A percentile compares a stretch with the other conserved stretches of the same genome.
phyloP scores from a whole-genome alignment of 345 rosid species.

The Gossypium thurberi region DNA sequence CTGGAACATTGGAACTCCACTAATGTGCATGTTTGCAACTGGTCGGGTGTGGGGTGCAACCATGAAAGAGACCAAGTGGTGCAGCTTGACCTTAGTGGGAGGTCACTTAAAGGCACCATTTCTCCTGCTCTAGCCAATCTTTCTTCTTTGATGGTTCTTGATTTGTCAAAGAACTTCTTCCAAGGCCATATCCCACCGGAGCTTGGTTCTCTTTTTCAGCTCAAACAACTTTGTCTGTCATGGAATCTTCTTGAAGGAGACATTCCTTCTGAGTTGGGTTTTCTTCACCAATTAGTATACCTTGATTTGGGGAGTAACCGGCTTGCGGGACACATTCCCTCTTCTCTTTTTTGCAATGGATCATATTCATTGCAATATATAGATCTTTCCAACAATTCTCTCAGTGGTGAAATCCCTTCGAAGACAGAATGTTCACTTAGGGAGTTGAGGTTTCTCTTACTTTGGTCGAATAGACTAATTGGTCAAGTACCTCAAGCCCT shows the following conservation, averaged over 20 bases:
- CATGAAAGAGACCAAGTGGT: conserved; percentile 32
- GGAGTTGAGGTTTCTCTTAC: conserved; percentile 55
- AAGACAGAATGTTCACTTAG: conserved; percentile 40
- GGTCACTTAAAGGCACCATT: conserved; percentile 53
- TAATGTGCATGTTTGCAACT: conserved; percentile 50
- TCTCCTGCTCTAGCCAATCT: conserved; percentile 56
- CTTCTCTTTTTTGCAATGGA: conserved; percentile 52
- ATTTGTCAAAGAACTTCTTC: conserved; percentile 68
- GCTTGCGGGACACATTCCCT: conserved; percentile 52
- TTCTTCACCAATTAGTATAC: conserved; percentile 40
- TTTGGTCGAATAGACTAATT: conserved; percentile 68
- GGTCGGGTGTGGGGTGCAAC: conserved; percentile 72
- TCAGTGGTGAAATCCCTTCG: conserved; percentile 55
- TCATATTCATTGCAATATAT: conserved; percentile 50
- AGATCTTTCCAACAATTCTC: conserved; percentile 77
- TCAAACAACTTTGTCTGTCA: conserved; percentile 53
- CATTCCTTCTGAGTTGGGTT: conserved; percentile 55
- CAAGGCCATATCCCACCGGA: conserved; percentile 55
- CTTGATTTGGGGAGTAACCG: conserved; percentile 54
- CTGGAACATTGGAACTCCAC: conserved; percentile 49
- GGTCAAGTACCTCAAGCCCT: conserved; percentile 58
- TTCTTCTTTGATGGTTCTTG: conserved; percentile 56
- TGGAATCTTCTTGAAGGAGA: conserved; percentile 63
- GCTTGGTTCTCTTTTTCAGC: conserved; percentile 44
- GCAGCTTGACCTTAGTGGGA: conserved; percentile 51